Base-by-base conservation (phyloP, 148 eudicot species). In the Chenopodium suecicum region DNA sequence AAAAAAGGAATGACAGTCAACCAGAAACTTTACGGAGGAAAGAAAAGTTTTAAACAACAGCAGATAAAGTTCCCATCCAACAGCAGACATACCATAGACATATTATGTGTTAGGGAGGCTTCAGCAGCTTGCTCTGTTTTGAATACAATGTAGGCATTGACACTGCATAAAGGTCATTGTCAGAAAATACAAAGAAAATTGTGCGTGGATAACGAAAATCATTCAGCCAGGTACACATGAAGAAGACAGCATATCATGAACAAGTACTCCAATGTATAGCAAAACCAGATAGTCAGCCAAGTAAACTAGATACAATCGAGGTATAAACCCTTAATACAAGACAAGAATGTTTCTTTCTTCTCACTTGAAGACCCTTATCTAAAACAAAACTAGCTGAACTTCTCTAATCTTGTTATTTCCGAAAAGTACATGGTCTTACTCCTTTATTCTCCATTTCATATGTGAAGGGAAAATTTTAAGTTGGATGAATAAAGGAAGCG, bases 121-220 rank as follows among this genome's bases (percentile, higher is more conserved):
- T 89, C 92, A 63, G 94, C 97, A 86, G 92, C 90, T 74, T 94
- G 85, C 87, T 94, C 98, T 5, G 91, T 87, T 81, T 88, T 87
- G 84, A 96, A 96, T 73, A 96, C 98, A 83, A 96, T 81, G 81
- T 94, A 94, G 12, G 95, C 97, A 79, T 96, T 86, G 78, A 96
- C 93, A 89, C 99, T 96, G 95, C 54, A 60, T 23, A 29, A 5
- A 46, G 46, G 16, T 73, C 23, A 48, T 32, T n/a, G 56, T 81
- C 73, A 83, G 78, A 14, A 27, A 70, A 37, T 27, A 63, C 7
- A 48, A 81, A 19, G 70, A 20, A 52, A 52, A 62, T n/a, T 68
- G 25, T 52, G 44, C 7, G 12, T 37, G 6, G 58, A 46, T 37
- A 25, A 23, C 9, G 23, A 23, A 27, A 58, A 81, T 17, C 27